These are phyloP conservation scores for Botrytis fragariae DNA, from an alignment of 2,329 filamentous ascomycete species.

Conservation along the genomic window DNA sequence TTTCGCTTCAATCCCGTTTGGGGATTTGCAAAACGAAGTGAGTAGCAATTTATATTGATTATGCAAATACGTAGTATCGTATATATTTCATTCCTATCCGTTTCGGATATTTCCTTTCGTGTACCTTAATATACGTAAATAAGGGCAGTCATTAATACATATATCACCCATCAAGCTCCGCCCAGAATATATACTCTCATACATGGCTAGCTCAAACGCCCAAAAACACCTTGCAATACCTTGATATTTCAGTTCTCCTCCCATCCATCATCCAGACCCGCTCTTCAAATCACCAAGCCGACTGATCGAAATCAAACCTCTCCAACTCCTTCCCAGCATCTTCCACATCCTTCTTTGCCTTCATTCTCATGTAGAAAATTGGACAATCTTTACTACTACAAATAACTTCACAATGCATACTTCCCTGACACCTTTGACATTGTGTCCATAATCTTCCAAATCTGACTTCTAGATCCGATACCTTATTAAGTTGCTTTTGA, in stretches of 20 bases:
- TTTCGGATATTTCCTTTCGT: neutral
- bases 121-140: neutral
- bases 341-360: slow-evolving; percentile 98
- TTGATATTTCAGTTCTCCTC: neutral
- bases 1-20: neutral
- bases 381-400: slow-evolving; percentile 95
- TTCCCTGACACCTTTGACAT: slow-evolving; percentile 95
- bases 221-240: neutral
- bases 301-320: slow-evolving; percentile 83
- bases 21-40: neutral
- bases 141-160: neutral
- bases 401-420: slow-evolving; percentile 97
- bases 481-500: slow-evolving; percentile 82
- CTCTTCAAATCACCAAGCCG: slow-evolving; percentile 46
- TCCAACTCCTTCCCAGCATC: slow-evolving; percentile 87
- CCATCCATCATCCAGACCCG: neutral
- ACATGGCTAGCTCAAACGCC: neutral
- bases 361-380: slow-evolving; percentile 99
- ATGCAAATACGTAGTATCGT: neutral
- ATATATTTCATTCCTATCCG: neutral
- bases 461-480: slow-evolving; percentile 87
- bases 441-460: slow-evolving; percentile 97
- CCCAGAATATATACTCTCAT: too few species aligned
- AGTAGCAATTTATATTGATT: neutral
- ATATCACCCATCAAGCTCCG: neutral